Percentiles rank a stretch among this genome's conserved stretches.
These are phyloP conservation scores for Pleurotus salmoneostramineus DNA, from an alignment of 768 basidiomycete genomes.

Conservation along the genomic window DNA sequence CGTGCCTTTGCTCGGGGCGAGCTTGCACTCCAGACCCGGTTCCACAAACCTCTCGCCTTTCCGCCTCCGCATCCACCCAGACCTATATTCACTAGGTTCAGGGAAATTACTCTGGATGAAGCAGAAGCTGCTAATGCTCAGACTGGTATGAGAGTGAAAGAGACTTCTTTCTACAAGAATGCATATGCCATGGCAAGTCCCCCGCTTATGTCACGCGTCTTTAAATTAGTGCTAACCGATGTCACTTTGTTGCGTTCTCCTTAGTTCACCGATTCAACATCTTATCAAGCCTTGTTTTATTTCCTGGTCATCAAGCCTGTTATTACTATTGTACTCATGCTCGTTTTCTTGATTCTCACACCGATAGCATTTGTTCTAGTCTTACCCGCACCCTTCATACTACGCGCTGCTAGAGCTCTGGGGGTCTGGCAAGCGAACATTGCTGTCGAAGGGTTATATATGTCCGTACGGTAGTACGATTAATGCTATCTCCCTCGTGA, in stretches of 20 bases:
- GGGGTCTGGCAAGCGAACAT: constrained; percentile 84
- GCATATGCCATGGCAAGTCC: constrained; percentile 73
- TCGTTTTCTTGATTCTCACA: constrained; percentile 51
- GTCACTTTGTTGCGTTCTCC: not conserved
- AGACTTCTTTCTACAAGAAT: constrained; percentile 78
- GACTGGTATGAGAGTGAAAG: constrained; percentile 40
- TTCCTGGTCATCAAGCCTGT: constrained; percentile 85
- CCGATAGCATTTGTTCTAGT: constrained; percentile 57
- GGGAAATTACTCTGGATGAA: constrained; percentile 41
- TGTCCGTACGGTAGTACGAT: constrained; percentile 32
- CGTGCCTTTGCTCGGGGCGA: constrained; percentile 69
- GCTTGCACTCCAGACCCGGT: constrained; percentile 65
- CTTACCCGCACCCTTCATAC: constrained; percentile 62
- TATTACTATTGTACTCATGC: constrained; percentile 65
- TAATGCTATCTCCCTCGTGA: not conserved
- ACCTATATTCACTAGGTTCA: constrained; percentile 70
- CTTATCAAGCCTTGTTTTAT: constrained; percentile 84
- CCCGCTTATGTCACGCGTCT: not conserved
- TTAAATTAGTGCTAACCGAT: not conserved
- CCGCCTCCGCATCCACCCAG: constrained; percentile 61
- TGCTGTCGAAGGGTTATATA: constrained; percentile 67
- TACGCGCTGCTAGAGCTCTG: constrained; percentile 60
- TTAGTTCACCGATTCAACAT: constrained; percentile 78
- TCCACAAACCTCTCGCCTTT: constrained; percentile 66
- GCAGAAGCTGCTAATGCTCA: constrained; percentile 49